Evolutionary conservation across 805 yeast species (phyloP), one percentile per base, ranked within the genome.

Genomic region (Nakazawaea laoshanensis): DNA sequence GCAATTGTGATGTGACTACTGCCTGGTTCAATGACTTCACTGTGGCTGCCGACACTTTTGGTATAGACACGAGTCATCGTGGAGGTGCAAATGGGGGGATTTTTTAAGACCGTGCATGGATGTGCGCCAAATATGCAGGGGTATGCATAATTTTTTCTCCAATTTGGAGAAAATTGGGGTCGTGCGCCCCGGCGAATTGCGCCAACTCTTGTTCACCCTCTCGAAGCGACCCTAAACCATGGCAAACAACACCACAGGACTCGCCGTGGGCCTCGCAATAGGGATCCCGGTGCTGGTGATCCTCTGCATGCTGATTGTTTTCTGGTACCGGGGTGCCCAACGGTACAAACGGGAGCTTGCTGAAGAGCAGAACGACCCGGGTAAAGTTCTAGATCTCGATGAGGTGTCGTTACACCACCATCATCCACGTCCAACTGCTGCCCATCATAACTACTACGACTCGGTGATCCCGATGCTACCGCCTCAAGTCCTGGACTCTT

Each of bases 241-340:
- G n/a, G n/a, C n/a, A n/a, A n/a, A 11, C 26, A 18, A 18, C n/a
- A 29, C 35, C 5, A 53, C 58, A 4, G 46, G 49, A 10, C 39
- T 61, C 7, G 69, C 74, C 2, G 74, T 69, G 3, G 75, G 74
- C 2, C 61, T 70, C 40, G 70, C 75, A 3, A 68, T 70, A 4
- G 76, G 74, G 21, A 55, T 70, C 16, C 77, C 77, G 1, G 44
- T 59, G n/a, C 60, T 56, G 4, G 40, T 66, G 7, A 62, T 65
- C 2, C 9, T 62, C 1, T 12, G 57, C 0, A 50, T 65, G 3
- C 55, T 64, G 0, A 20, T 53, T 3, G 40, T 40, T 8, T 57
- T 65, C 36, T 61, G 67, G 61, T 37, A 48, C 19, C 54, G 64
- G 27, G 57, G 62, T 35, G 62, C 55, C 35, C 43, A 50, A 36